A percentile compares a stretch with the other conserved stretches of the same genome.
Evolutionary conservation across 2,329 filamentous ascomycete genomes (phyloP).

Genomic region (Capronia americana): DNA sequence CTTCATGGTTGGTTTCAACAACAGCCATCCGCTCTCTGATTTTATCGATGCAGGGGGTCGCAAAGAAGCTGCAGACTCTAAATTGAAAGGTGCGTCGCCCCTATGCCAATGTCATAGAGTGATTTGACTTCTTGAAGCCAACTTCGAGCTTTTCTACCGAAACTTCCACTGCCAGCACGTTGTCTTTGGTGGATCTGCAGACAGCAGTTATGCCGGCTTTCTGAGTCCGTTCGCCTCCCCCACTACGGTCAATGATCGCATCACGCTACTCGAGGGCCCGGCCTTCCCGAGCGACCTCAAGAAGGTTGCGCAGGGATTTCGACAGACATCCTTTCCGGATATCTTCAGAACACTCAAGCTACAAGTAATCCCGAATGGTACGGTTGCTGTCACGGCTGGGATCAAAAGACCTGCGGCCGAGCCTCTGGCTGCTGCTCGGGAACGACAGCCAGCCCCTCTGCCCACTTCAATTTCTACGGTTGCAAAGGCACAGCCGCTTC

Average conservation of each 20-base stretch:
- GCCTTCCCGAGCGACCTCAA: conserved; percentile 49
- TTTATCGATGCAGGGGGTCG: conserved; percentile 53
- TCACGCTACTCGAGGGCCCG: conserved; percentile 50
- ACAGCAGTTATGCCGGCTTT: conserved; percentile 53
- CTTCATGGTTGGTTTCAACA: conserved; percentile 54
- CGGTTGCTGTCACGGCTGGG: conserved; percentile 13
- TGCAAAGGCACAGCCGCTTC: conserved; percentile 15
- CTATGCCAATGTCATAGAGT: conserved; percentile 2
- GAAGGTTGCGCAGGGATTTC: conserved; percentile 36
- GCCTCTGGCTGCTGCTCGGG: conserved; percentile 16
- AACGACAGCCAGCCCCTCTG: conserved; percentile 14
- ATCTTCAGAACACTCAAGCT: conserved; percentile 63
- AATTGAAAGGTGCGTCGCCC: conserved; percentile 48
- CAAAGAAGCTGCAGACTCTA: conserved; percentile 54
- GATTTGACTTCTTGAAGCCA: conserved; percentile 41
- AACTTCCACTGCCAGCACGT: conserved; percentile 52
- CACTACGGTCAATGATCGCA: conserved; percentile 40
- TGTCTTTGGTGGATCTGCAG: conserved; percentile 52
- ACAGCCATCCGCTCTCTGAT: conserved; percentile 47
- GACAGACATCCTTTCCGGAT: conserved; percentile 53
- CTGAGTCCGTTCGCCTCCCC: conserved; percentile 45
- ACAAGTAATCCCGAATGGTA: conserved; percentile 39
- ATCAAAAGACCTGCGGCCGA: conserved; percentile 35
- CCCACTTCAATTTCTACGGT: conserved; percentile 34
- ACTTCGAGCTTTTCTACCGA: conserved; percentile 44